Base-by-base conservation (phyloP, 495 filamentous ascomycete species). In the Penicillium dipodomyicola region DNA sequence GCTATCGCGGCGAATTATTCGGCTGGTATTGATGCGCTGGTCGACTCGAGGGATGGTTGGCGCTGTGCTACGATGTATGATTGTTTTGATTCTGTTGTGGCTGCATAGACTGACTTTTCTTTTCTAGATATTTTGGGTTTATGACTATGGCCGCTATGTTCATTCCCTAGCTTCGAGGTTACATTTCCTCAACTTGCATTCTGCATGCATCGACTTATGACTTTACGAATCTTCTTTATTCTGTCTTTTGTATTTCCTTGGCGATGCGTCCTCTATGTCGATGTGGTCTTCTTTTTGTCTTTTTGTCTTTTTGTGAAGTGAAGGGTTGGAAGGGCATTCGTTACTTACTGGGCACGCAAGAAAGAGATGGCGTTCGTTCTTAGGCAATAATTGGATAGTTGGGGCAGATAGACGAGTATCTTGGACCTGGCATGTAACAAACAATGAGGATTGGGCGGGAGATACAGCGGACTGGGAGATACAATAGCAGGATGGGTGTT, bases 101-200 rank as follows among this genome's bases (percentile, higher is more conserved):
- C n/a, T 29, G 22, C 2, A 5, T 14, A 37, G 27, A 59, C 61
- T 65, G 30, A 62, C 27, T 27, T 15, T 20, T n/a, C 5, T 32
- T 35, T 22, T 5, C 30, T 49, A 77, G 75, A 43, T 77, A 77
- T 55, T 76, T 77, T 45, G 71, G 67, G 5, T 75, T 75, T 49
- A 77, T 77, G 75, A 61, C 71, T 39, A 25, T 69, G 9, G 71
- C 71, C 25, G 75, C 75, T 14, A 65, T 77, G 67, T 72, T 74
- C 50, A 73, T 77, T 59, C 68, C 68, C 6, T 76, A 54, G 56
- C 10, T 20, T 44, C 33, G 19, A 39, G n/a, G 23, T 17, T 22
- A 12, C 3, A 27, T 50, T 23, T 43, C 19, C 14, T 29, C 14
- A 2, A n/a, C 2, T 29, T 46, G 22, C 0, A 7, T 43, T 5